Evolutionary conservation across 169 alveolate genomes (phyloP), one percentile per base, ranked within the genome.

Genomic region (Plasmodium malariae): DNA sequence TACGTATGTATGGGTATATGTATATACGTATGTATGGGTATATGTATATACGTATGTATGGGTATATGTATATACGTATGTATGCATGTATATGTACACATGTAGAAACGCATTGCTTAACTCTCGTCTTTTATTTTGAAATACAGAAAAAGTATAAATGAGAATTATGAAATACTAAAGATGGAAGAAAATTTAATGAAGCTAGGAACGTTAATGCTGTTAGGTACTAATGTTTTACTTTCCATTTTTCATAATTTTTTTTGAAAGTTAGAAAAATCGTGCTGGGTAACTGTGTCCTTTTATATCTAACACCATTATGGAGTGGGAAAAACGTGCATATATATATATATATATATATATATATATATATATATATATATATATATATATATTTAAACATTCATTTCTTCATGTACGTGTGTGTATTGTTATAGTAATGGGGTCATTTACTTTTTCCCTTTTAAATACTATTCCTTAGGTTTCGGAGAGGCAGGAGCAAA

Each of bases 401-500:
- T 6, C 34, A 59, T 26, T 4, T 26, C 14, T 21, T 70, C 19
- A 57, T 19, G 24, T 1, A 11, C 3, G 14, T 4, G 9, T 62
- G 24, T 14, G 7, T 62, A 4, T 30, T 6, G n/a, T 24, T 40
- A 19, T n/a, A 3, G 21, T 67, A 67, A 5, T 28, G 14, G 7
- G 28, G 12, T 71, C 11, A 1, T 4, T 69, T 67, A 45, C 32
- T 76, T 54, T 57, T 57, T 17, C 45, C 17, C n/a, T 49, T 57
- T 74, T 7, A 2, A 89, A 94, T 28, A 96, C 97, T 34, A 62
- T 36, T 62, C 32, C 21, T 55, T 95, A 54, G 98, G 99, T 1
- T 97, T 98, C 83, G 99, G 99, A 9, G 98, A 97, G 62, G 99
- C 99, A 32, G 99, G 99, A 12, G 97, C 98, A 1, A 95, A 94